Conservation (phyloP, 2,329 filamentous ascomycete genomes). For the Drechslerella coelobrocha region DNA sequence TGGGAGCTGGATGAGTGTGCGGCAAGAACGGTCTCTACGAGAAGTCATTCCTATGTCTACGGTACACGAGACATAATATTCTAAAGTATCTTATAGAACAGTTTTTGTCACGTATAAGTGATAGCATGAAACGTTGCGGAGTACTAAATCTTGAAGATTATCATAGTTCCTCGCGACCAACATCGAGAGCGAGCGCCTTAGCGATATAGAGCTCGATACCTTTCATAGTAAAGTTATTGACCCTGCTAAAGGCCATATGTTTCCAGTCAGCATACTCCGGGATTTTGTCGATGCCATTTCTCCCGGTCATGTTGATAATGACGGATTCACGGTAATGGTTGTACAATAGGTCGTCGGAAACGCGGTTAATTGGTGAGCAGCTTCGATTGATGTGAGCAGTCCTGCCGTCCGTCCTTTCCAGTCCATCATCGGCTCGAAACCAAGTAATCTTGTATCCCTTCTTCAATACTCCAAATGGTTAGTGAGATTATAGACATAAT, state of each 20-base stretch:
- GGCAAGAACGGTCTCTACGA: too few relatives aligned
- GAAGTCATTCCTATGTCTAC: too few relatives aligned
- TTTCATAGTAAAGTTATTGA: background rate
- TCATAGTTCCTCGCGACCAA: background rate
- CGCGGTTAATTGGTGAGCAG: background rate
- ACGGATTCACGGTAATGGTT: conserved; percentile 29
- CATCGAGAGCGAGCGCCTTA: conserved; percentile 13
- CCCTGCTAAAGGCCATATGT: background rate
- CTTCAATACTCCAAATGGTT: background rate
- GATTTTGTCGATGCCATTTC: conserved; percentile 2
- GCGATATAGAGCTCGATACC: conserved; percentile 20
- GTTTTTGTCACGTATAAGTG: too few relatives aligned
- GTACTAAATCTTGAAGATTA: background rate
- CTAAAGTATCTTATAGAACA: too few relatives aligned
- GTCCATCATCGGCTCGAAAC: conserved; percentile 3
- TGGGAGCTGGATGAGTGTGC: too few relatives aligned
- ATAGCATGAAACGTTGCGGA: too few relatives aligned
- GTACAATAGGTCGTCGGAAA: conserved; percentile 29
- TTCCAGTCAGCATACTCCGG: conserved; percentile 5
- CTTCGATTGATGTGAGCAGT: background rate
- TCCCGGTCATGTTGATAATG: conserved; percentile 28
- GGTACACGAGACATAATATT: too few relatives aligned
- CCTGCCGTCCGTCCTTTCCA: conserved; percentile 5
- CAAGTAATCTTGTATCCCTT: conserved; percentile 22
- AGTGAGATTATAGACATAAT: too few relatives aligned